A percentile compares a stretch with the other conserved stretches of the same genome.
Conservation (phyloP, 2,329 filamentous ascomycete species). For the Epicoccum sorghinum region DNA sequence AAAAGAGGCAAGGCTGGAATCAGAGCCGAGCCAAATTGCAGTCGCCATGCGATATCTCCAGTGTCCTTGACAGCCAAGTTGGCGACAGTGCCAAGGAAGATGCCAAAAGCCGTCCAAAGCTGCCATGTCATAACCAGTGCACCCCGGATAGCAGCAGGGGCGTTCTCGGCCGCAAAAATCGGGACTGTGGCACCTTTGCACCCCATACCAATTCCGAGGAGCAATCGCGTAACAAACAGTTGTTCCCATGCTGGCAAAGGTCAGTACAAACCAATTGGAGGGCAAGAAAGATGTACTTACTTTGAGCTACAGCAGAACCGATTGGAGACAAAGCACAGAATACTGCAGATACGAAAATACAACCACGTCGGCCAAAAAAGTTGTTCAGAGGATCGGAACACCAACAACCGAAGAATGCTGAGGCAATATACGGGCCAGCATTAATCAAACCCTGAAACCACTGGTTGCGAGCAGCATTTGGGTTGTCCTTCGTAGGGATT, state of each 20-base stretch:
- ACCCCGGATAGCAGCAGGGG: background rate
- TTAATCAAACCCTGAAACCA: constrained; percentile 34
- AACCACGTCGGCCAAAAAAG: constrained; percentile 29
- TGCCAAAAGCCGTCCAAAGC: constrained; percentile 47
- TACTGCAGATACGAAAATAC: constrained; percentile 28
- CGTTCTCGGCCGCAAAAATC: constrained; percentile 54
- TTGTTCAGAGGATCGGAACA: constrained; percentile 30
- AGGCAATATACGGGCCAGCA: constrained; percentile 26
- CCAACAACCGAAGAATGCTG: constrained; percentile 23
- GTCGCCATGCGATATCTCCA: constrained; percentile 43
- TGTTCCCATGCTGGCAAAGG: constrained; percentile 41
- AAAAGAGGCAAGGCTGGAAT: constrained; percentile 47
- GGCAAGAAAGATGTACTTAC: constrained; percentile 17
- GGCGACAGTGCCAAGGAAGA: constrained; percentile 56
- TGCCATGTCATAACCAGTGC: constrained; percentile 23
- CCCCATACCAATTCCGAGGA: constrained; percentile 53
- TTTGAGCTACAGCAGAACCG: constrained; percentile 24
- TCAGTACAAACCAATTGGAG: constrained; percentile 3
- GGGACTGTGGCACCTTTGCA: constrained; percentile 54
- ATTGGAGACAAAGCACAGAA: constrained; percentile 28
- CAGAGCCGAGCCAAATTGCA: constrained; percentile 49
- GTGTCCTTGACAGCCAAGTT: constrained; percentile 55
- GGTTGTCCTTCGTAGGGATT: constrained; percentile 47
- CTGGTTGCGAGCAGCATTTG: constrained; percentile 22
- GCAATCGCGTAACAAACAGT: constrained; percentile 47